Evolutionary conservation across 495 filamentous ascomycete species (phyloP), one percentile per base, ranked within the genome.

Genomic region (Penicillium antarcticum): DNA sequence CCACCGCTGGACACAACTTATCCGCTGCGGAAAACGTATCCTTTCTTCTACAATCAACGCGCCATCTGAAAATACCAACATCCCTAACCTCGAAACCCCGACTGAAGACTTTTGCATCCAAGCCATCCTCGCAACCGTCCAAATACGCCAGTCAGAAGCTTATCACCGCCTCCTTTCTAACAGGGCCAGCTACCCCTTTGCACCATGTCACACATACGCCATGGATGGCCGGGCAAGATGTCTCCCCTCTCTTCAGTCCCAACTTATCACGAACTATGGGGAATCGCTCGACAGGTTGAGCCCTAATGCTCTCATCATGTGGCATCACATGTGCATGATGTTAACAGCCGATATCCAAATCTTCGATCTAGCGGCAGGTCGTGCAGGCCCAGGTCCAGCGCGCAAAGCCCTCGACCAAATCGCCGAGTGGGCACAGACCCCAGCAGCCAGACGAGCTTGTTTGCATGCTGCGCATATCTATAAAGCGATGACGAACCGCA

Each of bases 301-400:
- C 43, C 70, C 75, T 5, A 80, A 79, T 39, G 70, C 72, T 12
- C 51, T 71, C 4, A 56, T 78, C 29, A 66, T 75, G 52, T 80
- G 77, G 77, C 77, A 80, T 48, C 68, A 75, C 38, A 75, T 77
- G 58, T 78, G 75, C 51, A 78, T 80, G 71, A 76, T 69, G 56
- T 65, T 80, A 11, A 73, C 73, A 1, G 72, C 75, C 8, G 77
- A 80, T 46, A 69, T 74, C 10, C 76, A 77, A 40, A 73, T 75
- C 26, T 80, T 80, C 52, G 74, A 79, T 21, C 52, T 75, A 1
- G 77, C 75, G 0, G 76, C 77, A 21, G 77, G 76, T 21, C 72
- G 75, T 31, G 59, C 70, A 4, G 77, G 76, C 4, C 67, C 77
- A 1, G 52, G 9, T 3, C 68, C 74, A 9, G 77, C 75, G 11